These are phyloP conservation scores for Mycoemilia scoparia DNA, from an alignment of 192 early-diverging fungal species.

Conservation along the genomic window DNA sequence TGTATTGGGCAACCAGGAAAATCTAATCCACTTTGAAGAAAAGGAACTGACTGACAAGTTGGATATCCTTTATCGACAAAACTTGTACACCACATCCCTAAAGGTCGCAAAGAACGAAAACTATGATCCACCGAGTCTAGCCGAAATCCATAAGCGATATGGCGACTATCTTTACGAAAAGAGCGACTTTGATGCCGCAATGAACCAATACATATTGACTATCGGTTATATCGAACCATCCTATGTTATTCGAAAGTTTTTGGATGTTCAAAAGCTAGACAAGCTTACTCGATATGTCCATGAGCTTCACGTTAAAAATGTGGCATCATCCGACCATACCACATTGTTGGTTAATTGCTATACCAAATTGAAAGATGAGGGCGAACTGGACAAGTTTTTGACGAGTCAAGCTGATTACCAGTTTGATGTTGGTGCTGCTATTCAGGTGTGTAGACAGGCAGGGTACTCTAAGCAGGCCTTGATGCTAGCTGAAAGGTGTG, in stretches of 20 bases:
- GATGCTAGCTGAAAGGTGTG: conserved; percentile 67
- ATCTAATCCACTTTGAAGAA: conserved; percentile 51
- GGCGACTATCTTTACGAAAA: conserved; percentile 87
- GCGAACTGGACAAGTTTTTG: conserved; percentile 74
- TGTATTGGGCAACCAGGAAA: conserved; percentile 43
- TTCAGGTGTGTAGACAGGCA: conserved; percentile 77
- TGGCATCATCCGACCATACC: conserved; percentile 90
- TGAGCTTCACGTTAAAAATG: conserved; percentile 63
- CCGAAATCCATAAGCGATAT: conserved; percentile 86
- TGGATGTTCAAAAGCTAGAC: conserved; percentile 84
- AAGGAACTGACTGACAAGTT: conserved; percentile 73
- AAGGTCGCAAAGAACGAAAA: conserved; percentile 65
- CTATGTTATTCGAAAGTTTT: conserved; percentile 90
- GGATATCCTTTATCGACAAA: conserved; percentile 75
- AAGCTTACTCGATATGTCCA: conserved; percentile 81
- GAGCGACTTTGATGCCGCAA: conserved; percentile 76
- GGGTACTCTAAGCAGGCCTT: conserved; percentile 84
- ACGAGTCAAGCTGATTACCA: conserved; percentile 53
- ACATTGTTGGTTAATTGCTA: conserved; percentile 95
- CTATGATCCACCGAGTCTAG: conserved; percentile 63
- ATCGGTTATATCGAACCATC: conserved; percentile 87
- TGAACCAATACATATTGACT: conserved; percentile 80
- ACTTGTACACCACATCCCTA: conserved; percentile 77
- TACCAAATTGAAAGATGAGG: conserved; percentile 79
- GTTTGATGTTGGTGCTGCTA: conserved; percentile 91